Percentiles rank a stretch among this genome's conserved stretches.
Conservation (phyloP, 192 early-diverging fungal species). For the Spizellomyces sp. region DNA sequence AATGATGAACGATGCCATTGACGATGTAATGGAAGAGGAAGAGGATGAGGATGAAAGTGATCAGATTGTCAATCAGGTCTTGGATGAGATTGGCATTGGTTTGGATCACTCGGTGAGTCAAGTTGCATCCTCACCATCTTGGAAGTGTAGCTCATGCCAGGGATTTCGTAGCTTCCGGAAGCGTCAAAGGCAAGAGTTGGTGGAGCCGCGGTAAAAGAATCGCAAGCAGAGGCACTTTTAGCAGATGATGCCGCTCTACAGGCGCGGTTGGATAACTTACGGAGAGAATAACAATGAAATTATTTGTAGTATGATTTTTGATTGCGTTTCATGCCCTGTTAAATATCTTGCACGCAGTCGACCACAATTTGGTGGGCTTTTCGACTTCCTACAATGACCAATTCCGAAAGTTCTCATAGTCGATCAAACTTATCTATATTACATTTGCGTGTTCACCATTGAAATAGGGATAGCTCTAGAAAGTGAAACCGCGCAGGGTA, state of each 20-base stretch:
- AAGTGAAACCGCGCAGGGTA: no score
- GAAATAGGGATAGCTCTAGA: no score
- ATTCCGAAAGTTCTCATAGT: no score
- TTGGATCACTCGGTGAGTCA: conserved; percentile 68
- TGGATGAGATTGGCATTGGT: conserved; percentile 94
- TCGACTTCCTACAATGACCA: no score
- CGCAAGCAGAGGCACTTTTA: conserved; percentile 13
- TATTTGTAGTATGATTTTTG: no score
- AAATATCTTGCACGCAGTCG: no score
- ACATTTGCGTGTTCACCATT: no score
- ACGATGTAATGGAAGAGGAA: conserved; percentile 92
- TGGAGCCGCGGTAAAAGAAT: conserved; percentile 14
- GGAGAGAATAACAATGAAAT: conserved; percentile 65
- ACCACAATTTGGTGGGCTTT: no score
- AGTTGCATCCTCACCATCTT: background rate
- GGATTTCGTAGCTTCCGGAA: conserved; percentile 15
- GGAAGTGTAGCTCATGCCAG: background rate
- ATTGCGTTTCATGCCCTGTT: no score
- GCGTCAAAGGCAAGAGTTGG: conserved; percentile 13
- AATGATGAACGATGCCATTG: conserved; percentile 97
- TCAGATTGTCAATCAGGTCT: conserved; percentile 86
- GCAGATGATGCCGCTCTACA: conserved; percentile 81
- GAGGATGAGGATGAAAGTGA: conserved; percentile 93
- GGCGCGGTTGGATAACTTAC: conserved; percentile 84
- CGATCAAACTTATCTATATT: no score